Evolutionary conservation across 2,329 filamentous ascomycete genomes (phyloP).

Genomic region (Colletotrichum sp.): DNA sequence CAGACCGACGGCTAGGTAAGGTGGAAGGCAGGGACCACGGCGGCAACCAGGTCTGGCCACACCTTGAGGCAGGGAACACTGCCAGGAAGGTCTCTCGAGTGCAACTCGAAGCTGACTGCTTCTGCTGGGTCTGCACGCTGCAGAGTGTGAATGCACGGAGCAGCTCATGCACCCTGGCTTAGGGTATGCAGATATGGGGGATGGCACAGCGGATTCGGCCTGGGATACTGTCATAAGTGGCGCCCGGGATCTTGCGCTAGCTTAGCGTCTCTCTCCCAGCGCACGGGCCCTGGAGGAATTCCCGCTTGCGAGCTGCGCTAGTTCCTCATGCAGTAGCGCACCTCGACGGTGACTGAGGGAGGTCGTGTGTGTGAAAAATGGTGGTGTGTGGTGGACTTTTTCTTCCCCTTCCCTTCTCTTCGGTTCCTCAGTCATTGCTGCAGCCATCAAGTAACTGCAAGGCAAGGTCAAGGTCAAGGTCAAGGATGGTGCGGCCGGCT

Average conservation of each 20-base stretch:
- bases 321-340: conserved; percentile 13
- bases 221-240: conserved; percentile 11
- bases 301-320: conserved; percentile 10
- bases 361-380: neutral
- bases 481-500: neutral
- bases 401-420: neutral
- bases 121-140: neutral
- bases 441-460: neutral
- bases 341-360: neutral
- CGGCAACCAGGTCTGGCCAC: neutral
- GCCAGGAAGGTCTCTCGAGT: neutral
- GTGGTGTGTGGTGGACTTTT: conserved; percentile 5
- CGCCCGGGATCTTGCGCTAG: conserved; percentile 10
- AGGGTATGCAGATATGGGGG: neutral
- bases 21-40: neutral
- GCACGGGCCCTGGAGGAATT: conserved; percentile 7
- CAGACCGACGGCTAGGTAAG: conserved; percentile 17
- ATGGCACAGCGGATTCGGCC: neutral
- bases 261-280: neutral
- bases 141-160: conserved; percentile 2
- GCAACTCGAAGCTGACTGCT: neutral
- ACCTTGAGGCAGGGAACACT: neutral
- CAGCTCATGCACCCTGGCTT: conserved; percentile 4
- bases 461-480: neutral
- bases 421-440: neutral